Conservation (phyloP, 73 alveolate genomes). For the Paramecium sonneborni region DNA sequence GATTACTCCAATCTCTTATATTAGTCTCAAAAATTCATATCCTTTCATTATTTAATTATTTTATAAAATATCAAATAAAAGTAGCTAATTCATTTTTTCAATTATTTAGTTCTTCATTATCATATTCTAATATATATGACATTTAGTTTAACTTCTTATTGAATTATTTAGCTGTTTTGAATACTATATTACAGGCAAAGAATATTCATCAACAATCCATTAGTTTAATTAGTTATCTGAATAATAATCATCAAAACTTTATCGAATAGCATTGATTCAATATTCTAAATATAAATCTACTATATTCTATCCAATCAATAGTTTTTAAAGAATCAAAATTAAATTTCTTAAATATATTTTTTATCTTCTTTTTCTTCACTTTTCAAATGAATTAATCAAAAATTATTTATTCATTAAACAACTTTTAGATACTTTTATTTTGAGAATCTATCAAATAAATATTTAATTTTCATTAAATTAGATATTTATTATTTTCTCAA, state of each 20-base stretch:
- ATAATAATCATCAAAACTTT: not conserved
- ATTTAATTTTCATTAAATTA: not conserved
- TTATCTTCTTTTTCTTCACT: not conserved
- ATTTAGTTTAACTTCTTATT: not conserved
- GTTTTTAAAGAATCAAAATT: not conserved
- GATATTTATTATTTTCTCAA: not conserved
- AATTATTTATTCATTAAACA: not conserved
- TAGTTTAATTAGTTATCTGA: not conserved
- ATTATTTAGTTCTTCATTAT: not conserved
- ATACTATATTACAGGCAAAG: too few species aligned
- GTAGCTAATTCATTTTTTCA: not conserved
- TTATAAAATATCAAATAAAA: not conserved
- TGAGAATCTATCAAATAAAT: not conserved
- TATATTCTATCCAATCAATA: not conserved
- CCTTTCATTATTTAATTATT: not conserved
- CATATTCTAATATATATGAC: not conserved
- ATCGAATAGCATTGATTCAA: not conserved
- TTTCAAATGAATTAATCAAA: not conserved
- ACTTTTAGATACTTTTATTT: not conserved
- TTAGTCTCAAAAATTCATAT: constrained; percentile 48
- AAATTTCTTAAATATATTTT: not conserved
- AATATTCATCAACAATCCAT: not conserved
- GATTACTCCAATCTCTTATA: constrained; percentile 36
- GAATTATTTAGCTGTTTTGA: too few species aligned
- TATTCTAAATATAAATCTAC: not conserved